Percentiles rank a stretch among this genome's conserved stretches.
phyloP scores from a whole-genome alignment of 1,139 yeast genomes.

The Diutina catenulata region DNA sequence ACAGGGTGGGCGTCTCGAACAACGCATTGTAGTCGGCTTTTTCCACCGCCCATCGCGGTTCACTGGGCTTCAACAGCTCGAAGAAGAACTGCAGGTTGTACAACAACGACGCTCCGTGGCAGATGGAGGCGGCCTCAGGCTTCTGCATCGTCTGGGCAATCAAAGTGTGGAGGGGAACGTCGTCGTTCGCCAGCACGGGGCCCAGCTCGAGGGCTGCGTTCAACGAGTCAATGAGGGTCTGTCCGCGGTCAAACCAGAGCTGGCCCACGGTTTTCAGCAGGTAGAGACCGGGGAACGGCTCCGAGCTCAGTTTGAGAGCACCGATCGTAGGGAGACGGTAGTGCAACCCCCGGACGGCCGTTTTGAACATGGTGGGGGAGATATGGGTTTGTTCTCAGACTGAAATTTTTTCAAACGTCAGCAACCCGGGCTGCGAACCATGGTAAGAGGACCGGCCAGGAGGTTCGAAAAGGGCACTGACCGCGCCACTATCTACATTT shows the following conservation, averaged over 20 bases:
- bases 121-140: constrained; percentile 36
- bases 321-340: constrained; percentile 4
- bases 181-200: constrained; percentile 7
- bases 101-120: constrained; percentile 47
- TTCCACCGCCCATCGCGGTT: constrained; percentile 10
- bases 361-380: not conserved
- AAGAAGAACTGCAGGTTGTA: constrained; percentile 50
- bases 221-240: constrained; percentile 33
- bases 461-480: too few species aligned
- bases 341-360: constrained; percentile 1
- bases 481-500: too few species aligned
- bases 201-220: constrained; percentile 25
- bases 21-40: constrained; percentile 18
- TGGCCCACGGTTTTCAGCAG: constrained; percentile 39
- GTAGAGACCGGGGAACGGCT: constrained; percentile 43
- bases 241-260: constrained; percentile 50
- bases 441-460: too few species aligned
- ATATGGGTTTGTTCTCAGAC: too few species aligned
- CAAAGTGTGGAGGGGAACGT: not conserved
- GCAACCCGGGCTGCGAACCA: too few species aligned
- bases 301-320: constrained; percentile 10
- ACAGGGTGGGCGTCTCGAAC: constrained; percentile 29
- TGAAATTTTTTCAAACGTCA: too few species aligned
- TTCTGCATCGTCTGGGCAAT: constrained; percentile 11
- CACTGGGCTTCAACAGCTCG: constrained; percentile 35